Conservation (phyloP, 2,329 filamentous ascomycete species). For the Echinosphaeria canescens region DNA sequence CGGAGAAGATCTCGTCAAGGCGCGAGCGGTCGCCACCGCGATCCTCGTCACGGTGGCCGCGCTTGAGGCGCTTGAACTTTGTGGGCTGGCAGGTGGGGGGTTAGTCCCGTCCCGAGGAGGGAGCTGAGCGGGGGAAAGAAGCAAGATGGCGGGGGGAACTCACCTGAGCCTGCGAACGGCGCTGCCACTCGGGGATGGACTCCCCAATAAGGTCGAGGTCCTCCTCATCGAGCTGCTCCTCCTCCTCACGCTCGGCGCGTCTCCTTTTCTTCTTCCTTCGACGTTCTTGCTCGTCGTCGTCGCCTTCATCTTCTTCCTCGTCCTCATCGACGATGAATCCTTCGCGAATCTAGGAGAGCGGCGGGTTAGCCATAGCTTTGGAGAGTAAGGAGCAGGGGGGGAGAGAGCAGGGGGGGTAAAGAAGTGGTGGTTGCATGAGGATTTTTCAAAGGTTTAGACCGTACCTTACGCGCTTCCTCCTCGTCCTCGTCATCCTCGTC, state of each 20-base stretch:
- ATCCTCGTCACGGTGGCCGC: constrained; percentile 58
- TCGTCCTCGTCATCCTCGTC: constrained; percentile 86
- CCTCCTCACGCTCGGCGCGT: constrained; percentile 53
- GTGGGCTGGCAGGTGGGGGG: background rate
- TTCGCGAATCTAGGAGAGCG: constrained; percentile 47
- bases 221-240: constrained; percentile 85
- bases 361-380: constrained; percentile 2
- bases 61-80: constrained; percentile 96
- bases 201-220: constrained; percentile 91
- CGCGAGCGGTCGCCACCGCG: constrained; percentile 43
- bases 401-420: constrained; percentile 2
- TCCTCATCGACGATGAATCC: constrained; percentile 90
- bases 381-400: constrained; percentile 2
- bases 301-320: constrained; percentile 38
- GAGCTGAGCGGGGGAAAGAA: background rate
- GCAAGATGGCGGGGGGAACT: constrained; percentile 9
- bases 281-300: constrained; percentile 27
- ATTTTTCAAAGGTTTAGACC: constrained; percentile 7
- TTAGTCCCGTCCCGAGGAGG: no score
- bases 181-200: constrained; percentile 47
- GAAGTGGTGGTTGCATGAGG: background rate
- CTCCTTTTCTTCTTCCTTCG: constrained; percentile 59
- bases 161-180: constrained; percentile 49
- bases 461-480: constrained; percentile 58
- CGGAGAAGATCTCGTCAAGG: constrained; percentile 84